phyloP scores from a whole-genome alignment of 2,329 filamentous ascomycete species.

The Chlorencoelia australis region DNA sequence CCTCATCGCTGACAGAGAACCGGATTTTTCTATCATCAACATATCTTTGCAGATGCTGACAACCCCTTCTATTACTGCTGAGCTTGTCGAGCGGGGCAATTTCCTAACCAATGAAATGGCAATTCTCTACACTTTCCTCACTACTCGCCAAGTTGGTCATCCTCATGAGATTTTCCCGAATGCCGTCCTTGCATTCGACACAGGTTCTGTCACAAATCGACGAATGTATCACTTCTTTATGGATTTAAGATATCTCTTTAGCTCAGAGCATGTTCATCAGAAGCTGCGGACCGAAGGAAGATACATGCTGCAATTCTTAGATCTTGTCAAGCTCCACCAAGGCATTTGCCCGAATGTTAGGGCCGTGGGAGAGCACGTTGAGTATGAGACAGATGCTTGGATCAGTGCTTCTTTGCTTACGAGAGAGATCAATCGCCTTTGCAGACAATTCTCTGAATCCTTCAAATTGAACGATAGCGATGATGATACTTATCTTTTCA shows the following conservation, averaged over 20 bases:
- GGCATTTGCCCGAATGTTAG: conserved; percentile 92
- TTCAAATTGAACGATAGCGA: conserved; percentile 63
- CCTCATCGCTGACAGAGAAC: conserved; percentile 89
- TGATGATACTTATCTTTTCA: conserved; percentile 54
- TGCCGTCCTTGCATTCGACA: conserved; percentile 84
- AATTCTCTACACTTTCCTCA: conserved; percentile 94
- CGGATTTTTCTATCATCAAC: conserved; percentile 97
- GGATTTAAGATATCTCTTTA: conserved; percentile 84
- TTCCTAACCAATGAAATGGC: conserved; percentile 93
- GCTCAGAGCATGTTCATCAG: conserved; percentile 79
- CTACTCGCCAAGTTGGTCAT: conserved; percentile 89
- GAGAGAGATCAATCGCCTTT: conserved; percentile 86
- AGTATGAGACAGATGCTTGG: conserved; percentile 97
- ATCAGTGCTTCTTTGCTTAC: conserved; percentile 93
- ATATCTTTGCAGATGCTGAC: conserved; percentile 94
- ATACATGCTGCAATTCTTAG: conserved; percentile 89
- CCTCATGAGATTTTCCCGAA: conserved; percentile 80
- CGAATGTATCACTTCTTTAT: conserved; percentile 97
- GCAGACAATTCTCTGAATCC: conserved; percentile 77
- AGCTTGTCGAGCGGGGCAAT: conserved; percentile 89
- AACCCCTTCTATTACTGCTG: conserved; percentile 89
- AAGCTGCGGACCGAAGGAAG: conserved; percentile 72
- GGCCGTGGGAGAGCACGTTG: conserved; percentile 88
- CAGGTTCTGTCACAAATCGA: conserved; percentile 87
- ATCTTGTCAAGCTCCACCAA: conserved; percentile 91